Evolutionary conservation across 495 filamentous ascomycete species (phyloP).

Genomic region (Bathelium albidoporum): DNA sequence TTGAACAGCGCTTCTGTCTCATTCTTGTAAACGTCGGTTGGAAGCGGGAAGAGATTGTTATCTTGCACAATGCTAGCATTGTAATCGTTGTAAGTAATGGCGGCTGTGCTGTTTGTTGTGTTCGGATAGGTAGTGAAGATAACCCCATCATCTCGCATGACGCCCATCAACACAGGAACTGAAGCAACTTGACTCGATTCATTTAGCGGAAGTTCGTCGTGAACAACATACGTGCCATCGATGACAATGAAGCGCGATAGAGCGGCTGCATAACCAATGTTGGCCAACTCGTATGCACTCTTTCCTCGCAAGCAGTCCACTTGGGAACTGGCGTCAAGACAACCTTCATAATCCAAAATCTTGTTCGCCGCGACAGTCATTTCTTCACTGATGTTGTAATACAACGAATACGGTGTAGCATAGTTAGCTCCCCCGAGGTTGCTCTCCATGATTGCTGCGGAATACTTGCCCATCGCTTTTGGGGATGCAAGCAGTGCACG

Average conservation of each 20-base stretch:
- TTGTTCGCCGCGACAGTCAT: conserved; percentile 28
- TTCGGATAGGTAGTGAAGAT: conserved; percentile 37
- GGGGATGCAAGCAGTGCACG: conserved; percentile 45
- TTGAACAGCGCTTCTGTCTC: conserved; percentile 30
- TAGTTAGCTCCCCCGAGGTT: conserved; percentile 37
- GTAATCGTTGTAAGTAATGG: not conserved
- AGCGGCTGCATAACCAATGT: not conserved
- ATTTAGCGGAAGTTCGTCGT: conserved; percentile 24
- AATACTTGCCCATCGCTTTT: conserved; percentile 40
- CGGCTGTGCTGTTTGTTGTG: conserved; percentile 28
- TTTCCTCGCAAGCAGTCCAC: conserved; percentile 39
- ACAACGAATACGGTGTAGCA: conserved; percentile 34
- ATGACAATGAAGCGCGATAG: conserved; percentile 35
- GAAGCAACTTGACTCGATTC: conserved; percentile 19
- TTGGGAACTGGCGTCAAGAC: conserved; percentile 30
- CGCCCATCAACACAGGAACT: conserved; percentile 37
- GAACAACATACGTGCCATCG: conserved; percentile 38
- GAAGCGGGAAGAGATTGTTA: not conserved
- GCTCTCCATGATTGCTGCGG: conserved; percentile 39
- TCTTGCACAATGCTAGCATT: not conserved
- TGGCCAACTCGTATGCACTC: conserved; percentile 28
- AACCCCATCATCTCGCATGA: conserved; percentile 40
- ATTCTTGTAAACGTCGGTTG: not conserved
- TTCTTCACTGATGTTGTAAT: conserved; percentile 39
- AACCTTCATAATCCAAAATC: conserved; percentile 33